Evolutionary conservation across 2,329 filamentous ascomycete genomes (phyloP).

Genomic region (Fusarium lyarnte): DNA sequence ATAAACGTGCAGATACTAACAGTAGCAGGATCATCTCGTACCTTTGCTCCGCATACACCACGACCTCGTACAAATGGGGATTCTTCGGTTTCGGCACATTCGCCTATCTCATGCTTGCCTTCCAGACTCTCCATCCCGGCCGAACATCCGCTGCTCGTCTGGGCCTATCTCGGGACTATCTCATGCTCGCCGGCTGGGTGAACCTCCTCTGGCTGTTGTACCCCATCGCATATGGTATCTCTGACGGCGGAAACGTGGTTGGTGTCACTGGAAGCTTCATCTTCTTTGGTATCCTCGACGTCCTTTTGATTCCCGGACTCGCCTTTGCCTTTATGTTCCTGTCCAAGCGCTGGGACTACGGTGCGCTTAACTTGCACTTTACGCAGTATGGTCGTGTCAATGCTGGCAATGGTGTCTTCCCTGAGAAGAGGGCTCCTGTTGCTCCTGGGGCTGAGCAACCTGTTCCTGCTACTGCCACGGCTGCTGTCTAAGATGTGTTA

Average conservation of each 20-base stretch:
- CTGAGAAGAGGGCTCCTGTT: constrained; percentile 53
- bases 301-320: constrained; percentile 57
- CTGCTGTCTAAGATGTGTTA: constrained; percentile 16
- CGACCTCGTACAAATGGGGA: constrained; percentile 65
- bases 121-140: constrained; percentile 54
- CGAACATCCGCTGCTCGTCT: constrained; percentile 52
- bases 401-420: constrained; percentile 53
- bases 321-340: constrained; percentile 55
- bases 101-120: constrained; percentile 57
- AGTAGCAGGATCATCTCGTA: constrained; percentile 54
- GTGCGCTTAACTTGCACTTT: constrained; percentile 60
- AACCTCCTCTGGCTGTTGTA: constrained; percentile 66
- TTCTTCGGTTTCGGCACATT: constrained; percentile 64
- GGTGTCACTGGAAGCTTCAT: constrained; percentile 25
- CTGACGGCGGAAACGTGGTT: constrained; percentile 31
- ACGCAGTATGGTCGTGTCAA: constrained; percentile 64
- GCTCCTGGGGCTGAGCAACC: constrained; percentile 9
- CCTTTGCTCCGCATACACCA: constrained; percentile 59
- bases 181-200: constrained; percentile 56
- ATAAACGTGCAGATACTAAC: neutral
- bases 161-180: constrained; percentile 56
- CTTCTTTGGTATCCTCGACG: constrained; percentile 63
- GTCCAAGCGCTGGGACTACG: constrained; percentile 62
- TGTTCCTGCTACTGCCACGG: constrained; percentile 13
- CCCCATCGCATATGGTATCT: constrained; percentile 57